Conservation (phyloP, 805 yeast species). For the Kazachstania taianensis region DNA sequence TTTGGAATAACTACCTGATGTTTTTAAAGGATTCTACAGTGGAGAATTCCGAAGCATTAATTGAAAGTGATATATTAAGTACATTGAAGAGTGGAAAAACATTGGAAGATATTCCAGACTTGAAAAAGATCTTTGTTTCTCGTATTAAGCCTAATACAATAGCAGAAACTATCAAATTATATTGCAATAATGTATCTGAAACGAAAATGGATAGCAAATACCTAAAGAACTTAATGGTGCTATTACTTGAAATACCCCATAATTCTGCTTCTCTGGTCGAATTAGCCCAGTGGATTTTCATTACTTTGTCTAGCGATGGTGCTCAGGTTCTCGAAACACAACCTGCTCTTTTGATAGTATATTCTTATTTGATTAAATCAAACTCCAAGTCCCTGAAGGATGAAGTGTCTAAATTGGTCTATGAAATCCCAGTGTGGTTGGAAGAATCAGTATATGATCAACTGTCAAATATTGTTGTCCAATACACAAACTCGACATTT, state of each 20-base stretch:
- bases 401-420: constrained; percentile 28
- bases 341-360: constrained; percentile 6
- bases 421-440: constrained; percentile 29
- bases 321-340: constrained; percentile 6
- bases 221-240: constrained; percentile 7
- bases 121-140: constrained; percentile 16
- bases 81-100: constrained; percentile 13
- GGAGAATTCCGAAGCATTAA: neutral
- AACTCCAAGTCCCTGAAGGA: constrained; percentile 5
- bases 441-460: constrained; percentile 23
- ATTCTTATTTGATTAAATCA: constrained; percentile 6
- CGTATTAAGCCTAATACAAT: constrained; percentile 11
- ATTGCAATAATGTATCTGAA: constrained; percentile 2
- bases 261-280: constrained; percentile 12
- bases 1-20: constrained; percentile 23
- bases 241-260: constrained; percentile 8
- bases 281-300: constrained; percentile 14
- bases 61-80: constrained; percentile 9
- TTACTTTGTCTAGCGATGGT: constrained; percentile 11
- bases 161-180: constrained; percentile 5
- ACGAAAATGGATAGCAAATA: constrained; percentile 2
- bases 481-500: constrained; percentile 25
- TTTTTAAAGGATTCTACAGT: constrained; percentile 9
- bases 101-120: constrained; percentile 10
- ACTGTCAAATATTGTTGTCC: constrained; percentile 28